Evolutionary conservation across 148 eudicot species (phyloP), one percentile per base, ranked within the genome.

Genomic region (Vaccinium vitisidaea): DNA sequence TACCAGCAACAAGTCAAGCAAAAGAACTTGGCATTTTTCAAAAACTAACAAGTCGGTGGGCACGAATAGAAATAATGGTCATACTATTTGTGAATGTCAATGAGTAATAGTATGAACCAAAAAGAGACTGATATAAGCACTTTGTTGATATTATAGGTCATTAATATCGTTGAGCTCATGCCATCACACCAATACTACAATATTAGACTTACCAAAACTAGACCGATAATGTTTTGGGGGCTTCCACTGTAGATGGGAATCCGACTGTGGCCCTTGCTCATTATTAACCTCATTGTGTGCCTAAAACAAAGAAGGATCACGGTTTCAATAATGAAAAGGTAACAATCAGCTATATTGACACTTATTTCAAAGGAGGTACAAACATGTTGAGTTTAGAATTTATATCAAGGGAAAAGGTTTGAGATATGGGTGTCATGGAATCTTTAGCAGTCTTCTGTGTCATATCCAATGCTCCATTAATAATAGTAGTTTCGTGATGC

Each of bases 261-360:
- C 0, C 98, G 93, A 86, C 98, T 95, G 70, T 92, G 95, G 76
- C 96, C 95, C 82, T 91, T 91, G 83, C 92, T 93, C 91, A 92
- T 87, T 83, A 94, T 89, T 87, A 93, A 79, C 84, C 87, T 91
- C 92, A 94, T 86, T 3, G 90, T 89, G 56, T 85, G 91, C 90
- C 98, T 95, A 19, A 59, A 59, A 59, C 65, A 59, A 59, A 59
- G 23, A 19, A 23, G 36, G 73, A 67, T 67, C 73, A 67, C 25
- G 36, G 73, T 67, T 67, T 27, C 9, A 67, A 67, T 67, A 8
- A 59, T 59, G 65, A 67, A 23, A 15, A 67, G 30, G 73, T 2
- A 67, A 67, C 36, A 67, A 9, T 67, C 4, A 67, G 73, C 3
- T 67, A 25, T 27, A 25, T 67, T 67, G 15, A 67, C 36, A 23